Evolutionary conservation across 1,284 basidiomycete genomes (phyloP), one percentile per base, ranked within the genome.

Genomic region (Marasmius tenuissimus): DNA sequence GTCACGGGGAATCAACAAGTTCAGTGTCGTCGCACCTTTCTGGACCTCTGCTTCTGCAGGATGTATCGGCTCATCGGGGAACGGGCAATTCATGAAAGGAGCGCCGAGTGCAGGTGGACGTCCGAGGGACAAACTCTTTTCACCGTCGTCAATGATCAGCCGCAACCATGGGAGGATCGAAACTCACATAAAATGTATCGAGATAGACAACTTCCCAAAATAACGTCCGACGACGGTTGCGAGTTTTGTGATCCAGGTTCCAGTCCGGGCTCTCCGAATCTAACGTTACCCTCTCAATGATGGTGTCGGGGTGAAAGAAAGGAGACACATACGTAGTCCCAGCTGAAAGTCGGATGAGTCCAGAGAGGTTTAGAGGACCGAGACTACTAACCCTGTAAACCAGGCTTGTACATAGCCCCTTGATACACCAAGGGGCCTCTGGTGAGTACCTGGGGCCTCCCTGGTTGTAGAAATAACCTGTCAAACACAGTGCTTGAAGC

Each of bases 391-490:
- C 79, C 67, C 79, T 81, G 66, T 82, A 81, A 11, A 77, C 76
- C 42, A 81, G 61, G 68, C 81, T 82, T 20, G 77, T 72, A 11
- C 80, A 77, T 20, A 80, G 71, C 60, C 79, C 75, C 76, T 81
- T 79, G 1, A 81, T 66, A 57, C 75, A 78, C 81, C 81, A 82
- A 22, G 80, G 79, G 58, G 78, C 79, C 63, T 82, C 78, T 37
- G 79, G 71, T 0, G 78, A 74, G 60, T 81, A 81, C 61, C 76
- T 76, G 67, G 77, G 78, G 22, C 77, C 79, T 2, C 75, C 80
- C 3, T 78, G 69, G 59, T 70, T 77, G 71, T 83, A 74, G 75
- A 80, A 87, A 0, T 78, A 79, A 1, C 81, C 81, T 80, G 85
- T 82, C 33, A 86, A 66, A 1, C 79, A 78, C 52, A 85, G 68